These are phyloP conservation scores for Neocucurbitaria cava DNA, from an alignment of 2,329 filamentous ascomycete genomes.

Conservation along the genomic window DNA sequence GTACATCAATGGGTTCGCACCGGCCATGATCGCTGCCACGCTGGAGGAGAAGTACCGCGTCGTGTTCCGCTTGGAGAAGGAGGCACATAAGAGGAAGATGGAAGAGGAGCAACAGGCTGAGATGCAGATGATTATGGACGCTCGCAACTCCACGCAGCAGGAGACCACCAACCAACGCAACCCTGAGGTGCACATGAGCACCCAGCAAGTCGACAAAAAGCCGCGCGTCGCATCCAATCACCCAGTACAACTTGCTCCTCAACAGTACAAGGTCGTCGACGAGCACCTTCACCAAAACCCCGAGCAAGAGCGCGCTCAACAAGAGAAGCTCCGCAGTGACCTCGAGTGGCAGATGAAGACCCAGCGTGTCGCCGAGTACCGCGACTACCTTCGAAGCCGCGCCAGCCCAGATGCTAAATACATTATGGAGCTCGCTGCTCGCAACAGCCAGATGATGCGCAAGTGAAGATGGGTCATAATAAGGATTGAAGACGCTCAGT, in stretches of 20 bases:
- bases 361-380: conserved; percentile 29
- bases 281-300: neutral
- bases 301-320: neutral
- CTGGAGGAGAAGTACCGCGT: conserved; percentile 37
- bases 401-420: conserved; percentile 18
- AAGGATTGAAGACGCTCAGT: neutral
- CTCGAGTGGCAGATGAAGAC: conserved; percentile 27
- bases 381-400: conserved; percentile 21
- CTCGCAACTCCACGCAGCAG: neutral
- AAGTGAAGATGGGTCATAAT: neutral
- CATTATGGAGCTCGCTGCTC: conserved; percentile 5
- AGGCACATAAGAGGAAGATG: conserved; percentile 7
- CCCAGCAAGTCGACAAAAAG: neutral
- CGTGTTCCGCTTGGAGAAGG: conserved; percentile 29
- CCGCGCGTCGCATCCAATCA: neutral
- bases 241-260: neutral
- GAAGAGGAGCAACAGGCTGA: conserved; percentile 11
- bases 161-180: neutral
- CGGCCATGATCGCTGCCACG: conserved; percentile 34
- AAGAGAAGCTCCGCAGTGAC: conserved; percentile 5
- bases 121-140: conserved; percentile 6
- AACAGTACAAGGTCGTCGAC: conserved; percentile 1
- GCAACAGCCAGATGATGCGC: neutral
- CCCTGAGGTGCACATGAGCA: neutral
- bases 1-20: conserved; percentile 29